Conservation (phyloP, 2,329 filamentous ascomycete species). For the Epichloe festucae region DNA sequence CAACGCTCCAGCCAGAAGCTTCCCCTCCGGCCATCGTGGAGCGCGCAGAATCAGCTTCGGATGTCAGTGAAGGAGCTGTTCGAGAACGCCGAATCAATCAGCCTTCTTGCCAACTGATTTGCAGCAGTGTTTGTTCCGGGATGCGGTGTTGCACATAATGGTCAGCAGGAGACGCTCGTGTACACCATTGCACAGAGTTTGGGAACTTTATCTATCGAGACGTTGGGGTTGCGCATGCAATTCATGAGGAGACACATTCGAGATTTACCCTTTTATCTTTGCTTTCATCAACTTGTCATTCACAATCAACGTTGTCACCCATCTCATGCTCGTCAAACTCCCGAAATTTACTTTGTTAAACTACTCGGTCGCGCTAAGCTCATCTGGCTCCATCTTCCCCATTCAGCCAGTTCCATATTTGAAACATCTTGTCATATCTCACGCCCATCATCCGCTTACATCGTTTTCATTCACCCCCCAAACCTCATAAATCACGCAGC, state of each 20-base stretch:
- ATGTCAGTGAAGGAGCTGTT: constrained; percentile 7
- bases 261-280: no score
- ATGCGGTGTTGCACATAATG: constrained; percentile 33
- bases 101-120: constrained; percentile 36
- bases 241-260: no score
- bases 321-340: no score
- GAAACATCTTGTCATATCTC: background rate
- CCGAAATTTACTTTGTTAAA: no score
- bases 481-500: background rate
- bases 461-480: background rate
- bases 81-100: constrained; percentile 12
- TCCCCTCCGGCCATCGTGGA: constrained; percentile 1
- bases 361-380: background rate
- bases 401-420: background rate
- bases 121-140: constrained; percentile 35
- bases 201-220: background rate
- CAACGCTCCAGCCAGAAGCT: constrained; percentile 55
- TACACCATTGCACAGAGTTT: background rate
- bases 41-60: constrained; percentile 6
- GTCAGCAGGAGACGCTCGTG: no score
- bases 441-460: background rate
- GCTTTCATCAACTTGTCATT: no score
- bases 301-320: no score
- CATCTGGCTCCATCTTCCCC: background rate
- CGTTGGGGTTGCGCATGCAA: background rate